A percentile compares a stretch with the other conserved stretches of the same genome.
Evolutionary conservation across 352 stramenopile species (phyloP).

Genomic region (Phytophthora multivora): DNA sequence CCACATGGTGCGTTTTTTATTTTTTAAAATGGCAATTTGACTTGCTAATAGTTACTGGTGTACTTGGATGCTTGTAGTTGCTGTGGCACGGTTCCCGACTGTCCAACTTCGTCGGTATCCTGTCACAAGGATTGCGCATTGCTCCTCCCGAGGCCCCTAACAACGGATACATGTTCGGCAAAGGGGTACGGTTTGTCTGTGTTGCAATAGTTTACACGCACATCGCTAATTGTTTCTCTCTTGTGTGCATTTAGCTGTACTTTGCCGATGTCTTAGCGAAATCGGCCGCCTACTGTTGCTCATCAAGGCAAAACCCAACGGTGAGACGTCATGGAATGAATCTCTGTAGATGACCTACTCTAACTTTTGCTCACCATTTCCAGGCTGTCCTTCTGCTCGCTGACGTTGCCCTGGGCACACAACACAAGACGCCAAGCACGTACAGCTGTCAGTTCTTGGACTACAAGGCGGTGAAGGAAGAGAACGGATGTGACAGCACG

Average conservation of each 20-base stretch:
- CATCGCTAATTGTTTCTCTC: too few relatives aligned
- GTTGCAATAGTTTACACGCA: too few relatives aligned
- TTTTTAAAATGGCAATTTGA: not conserved
- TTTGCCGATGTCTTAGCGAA: constrained; percentile 71
- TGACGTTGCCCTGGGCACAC: constrained; percentile 45
- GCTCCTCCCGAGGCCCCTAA: constrained; percentile 65
- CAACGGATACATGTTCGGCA: constrained; percentile 79
- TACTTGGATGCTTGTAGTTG: constrained; percentile 25
- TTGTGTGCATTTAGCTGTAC: constrained; percentile 48
- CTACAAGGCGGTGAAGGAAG: constrained; percentile 29
- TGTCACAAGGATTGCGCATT: constrained; percentile 70
- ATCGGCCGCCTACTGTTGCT: constrained; percentile 60
- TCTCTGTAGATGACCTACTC: not conserved
- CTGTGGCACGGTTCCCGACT: constrained; percentile 65
- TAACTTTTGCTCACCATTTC: not conserved
- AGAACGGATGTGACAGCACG: constrained; percentile 36
- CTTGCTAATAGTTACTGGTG: not conserved
- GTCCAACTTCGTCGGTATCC: constrained; percentile 71
- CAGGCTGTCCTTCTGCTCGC: constrained; percentile 42
- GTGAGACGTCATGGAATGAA: not conserved
- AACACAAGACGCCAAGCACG: constrained; percentile 19
- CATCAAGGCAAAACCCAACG: constrained; percentile 30
- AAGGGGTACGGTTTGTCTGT: constrained; percentile 42
- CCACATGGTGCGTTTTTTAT: constrained; percentile 43
- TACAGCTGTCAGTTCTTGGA: constrained; percentile 26